These are phyloP conservation scores for Mycena floridula DNA, from an alignment of 768 basidiomycete species.

Conservation along the genomic window DNA sequence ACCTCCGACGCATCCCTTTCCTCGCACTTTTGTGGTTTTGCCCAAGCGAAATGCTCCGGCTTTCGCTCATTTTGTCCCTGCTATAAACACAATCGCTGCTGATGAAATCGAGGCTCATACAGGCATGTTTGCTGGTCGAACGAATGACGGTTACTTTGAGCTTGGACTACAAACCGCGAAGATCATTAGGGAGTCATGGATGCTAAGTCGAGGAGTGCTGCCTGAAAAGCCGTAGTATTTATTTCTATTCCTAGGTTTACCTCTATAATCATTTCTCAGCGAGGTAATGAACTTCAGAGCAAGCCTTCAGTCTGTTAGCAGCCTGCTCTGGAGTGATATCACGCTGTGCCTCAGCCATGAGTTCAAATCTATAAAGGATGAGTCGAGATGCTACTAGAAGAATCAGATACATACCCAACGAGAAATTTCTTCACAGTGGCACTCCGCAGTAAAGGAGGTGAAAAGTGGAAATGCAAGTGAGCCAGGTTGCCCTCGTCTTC, in stretches of 20 bases:
- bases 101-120: conserved; percentile 86
- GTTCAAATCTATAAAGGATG: conserved; percentile 56
- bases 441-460: conserved; percentile 78
- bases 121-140: conserved; percentile 76
- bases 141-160: conserved; percentile 89
- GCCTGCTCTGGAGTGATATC: conserved; percentile 90
- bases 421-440: conserved; percentile 84
- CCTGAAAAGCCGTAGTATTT: too few relatives aligned
- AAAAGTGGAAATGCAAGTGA: conserved; percentile 84
- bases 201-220: conserved; percentile 23
- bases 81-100: conserved; percentile 57
- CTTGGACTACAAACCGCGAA: conserved; percentile 66
- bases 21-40: conserved; percentile 75
- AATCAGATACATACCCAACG: conserved; percentile 57
- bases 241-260: too few relatives aligned
- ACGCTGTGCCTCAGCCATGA: conserved; percentile 87
- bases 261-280: too few relatives aligned
- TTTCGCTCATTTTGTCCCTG: conserved; percentile 52
- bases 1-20: conserved; percentile 44
- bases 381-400: neutral
- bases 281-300: conserved; percentile 58
- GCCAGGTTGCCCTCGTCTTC: conserved; percentile 50
- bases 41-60: conserved; percentile 49
- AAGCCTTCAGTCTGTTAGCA: conserved; percentile 52
- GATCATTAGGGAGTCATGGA: conserved; percentile 53